Base-by-base conservation (phyloP, 768 basidiomycete species). In the Russula sp. region DNA sequence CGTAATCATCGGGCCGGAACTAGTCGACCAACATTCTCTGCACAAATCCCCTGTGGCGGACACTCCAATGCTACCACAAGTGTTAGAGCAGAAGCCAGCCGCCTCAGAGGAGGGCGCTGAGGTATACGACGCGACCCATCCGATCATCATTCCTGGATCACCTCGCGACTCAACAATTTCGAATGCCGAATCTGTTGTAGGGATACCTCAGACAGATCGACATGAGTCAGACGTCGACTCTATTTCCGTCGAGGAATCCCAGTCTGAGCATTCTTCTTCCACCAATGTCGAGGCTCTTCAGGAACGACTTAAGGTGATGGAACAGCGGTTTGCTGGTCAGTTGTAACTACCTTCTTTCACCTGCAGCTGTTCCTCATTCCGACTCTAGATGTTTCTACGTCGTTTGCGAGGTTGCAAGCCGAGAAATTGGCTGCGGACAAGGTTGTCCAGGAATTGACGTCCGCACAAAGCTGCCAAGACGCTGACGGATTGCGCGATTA, bases 261-360 rank as follows among this genome's bases (percentile, higher is more conserved):
- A 59, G 40, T 22, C 45, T 18, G 48, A 48, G 11, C 44, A 44
- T n/a, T 62, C 63, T 22, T 70, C 66, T 44, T 57, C 61, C 3
- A 37, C 22, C 9, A 75, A 78, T 61, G 73, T 88, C 6, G 89
- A 89, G 58, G 76, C 75, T 39, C 73, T 92, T 57, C 87, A 84
- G 70, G 79, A 85, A 64, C 80, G 84, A 48, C 74, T 94, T 61
- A 85, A 81, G 70, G 76, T 87, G 42, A 80, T 91, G 2, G 89
- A 93, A 68, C 84, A 89, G 71, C 80, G 86, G n/a, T 91, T 93
- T 70, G 68, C 84, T 65, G 89, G 91, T 87, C 71, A 64, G 72
- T 59, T 4, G 45, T 27, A 32, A 51, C 42, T 20, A 6, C 63
- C 54, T 6, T 18, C 60, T 52, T n/a, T 18, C 22, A n/a, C 20